phyloP scores from a whole-genome alignment of 78 protist genomes.

The slime mould (Dictyostelium discoideum) region DNA sequence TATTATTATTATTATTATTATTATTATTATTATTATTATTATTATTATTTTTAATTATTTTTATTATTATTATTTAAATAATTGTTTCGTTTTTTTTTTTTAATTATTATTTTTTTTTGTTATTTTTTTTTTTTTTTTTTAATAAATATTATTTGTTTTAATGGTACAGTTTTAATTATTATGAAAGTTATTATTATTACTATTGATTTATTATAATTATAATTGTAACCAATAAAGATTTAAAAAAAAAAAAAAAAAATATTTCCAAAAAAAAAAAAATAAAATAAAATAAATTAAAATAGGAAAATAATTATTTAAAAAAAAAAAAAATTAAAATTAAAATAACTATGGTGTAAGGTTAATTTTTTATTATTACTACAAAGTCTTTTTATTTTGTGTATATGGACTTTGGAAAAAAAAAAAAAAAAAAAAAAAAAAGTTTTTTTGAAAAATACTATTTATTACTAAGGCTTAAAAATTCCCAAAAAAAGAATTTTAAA shows the following conservation, averaged over 20 bases:
- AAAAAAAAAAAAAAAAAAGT: neutral
- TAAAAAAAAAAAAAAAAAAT: too few species aligned
- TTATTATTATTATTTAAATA: too few species aligned
- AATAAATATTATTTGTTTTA: neutral
- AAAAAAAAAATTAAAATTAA: too few species aligned
- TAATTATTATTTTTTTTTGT: neutral
- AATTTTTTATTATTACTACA: neutral
- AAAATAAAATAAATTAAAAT: too few species aligned
- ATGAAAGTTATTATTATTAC: neutral
- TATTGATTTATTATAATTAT: neutral
- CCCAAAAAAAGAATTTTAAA: neutral
- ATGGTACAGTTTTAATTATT: neutral
- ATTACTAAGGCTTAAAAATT: neutral
- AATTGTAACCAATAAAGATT: neutral
- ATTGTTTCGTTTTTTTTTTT: neutral
- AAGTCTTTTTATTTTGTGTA: neutral
- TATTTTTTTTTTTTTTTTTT: neutral
- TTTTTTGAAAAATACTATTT: neutral
- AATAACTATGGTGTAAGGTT: neutral
- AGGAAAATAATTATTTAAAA: neutral
- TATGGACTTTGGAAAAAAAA: neutral
- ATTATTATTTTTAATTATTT: too few species aligned
- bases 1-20: too few species aligned
- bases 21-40: too few species aligned
- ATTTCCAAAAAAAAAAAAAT: neutral